Percentiles rank a stretch among this genome's conserved stretches.
phyloP scores from a whole-genome alignment of 2,329 filamentous ascomycete genomes.

The Lachnellula arida region DNA sequence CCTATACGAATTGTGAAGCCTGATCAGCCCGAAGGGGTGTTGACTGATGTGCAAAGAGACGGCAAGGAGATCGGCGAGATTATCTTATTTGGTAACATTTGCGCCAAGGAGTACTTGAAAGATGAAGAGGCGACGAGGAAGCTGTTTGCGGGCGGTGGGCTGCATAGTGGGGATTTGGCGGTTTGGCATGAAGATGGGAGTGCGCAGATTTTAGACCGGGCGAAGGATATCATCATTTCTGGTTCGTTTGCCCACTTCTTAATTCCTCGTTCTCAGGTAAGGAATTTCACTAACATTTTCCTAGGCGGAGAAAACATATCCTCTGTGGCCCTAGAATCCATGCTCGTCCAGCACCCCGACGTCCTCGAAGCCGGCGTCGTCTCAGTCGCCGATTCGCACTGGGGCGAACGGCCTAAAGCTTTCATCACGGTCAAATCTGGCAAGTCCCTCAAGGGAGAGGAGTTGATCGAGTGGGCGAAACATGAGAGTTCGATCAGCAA shows the following conservation, averaged over 20 bases:
- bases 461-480: slow-evolving; percentile 83
- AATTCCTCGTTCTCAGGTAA: background rate
- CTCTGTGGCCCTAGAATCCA: slow-evolving; percentile 83
- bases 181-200: slow-evolving; percentile 90
- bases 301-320: slow-evolving; percentile 94
- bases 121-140: slow-evolving; percentile 80
- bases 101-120: slow-evolving; percentile 86
- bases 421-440: slow-evolving; percentile 77
- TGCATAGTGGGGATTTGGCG: slow-evolving; percentile 88
- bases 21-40: slow-evolving; percentile 60
- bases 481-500: slow-evolving; percentile 74
- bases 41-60: slow-evolving; percentile 64
- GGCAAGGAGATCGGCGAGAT: slow-evolving; percentile 79
- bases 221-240: slow-evolving; percentile 98
- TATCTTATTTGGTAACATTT: slow-evolving; percentile 87
- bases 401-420: slow-evolving; percentile 95
- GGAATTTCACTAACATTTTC: slow-evolving; percentile 5
- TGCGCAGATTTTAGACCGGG: slow-evolving; percentile 85
- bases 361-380: slow-evolving; percentile 91
- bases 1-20: slow-evolving; percentile 79
- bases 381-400: slow-evolving; percentile 79
- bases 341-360: slow-evolving; percentile 82
- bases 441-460: slow-evolving; percentile 55
- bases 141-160: slow-evolving; percentile 78
- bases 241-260: slow-evolving; percentile 46